A percentile compares a stretch with the other conserved stretches of the same genome.
Conservation (phyloP, 257 asterid genomes). For the Ophiorrhiza pumila region DNA sequence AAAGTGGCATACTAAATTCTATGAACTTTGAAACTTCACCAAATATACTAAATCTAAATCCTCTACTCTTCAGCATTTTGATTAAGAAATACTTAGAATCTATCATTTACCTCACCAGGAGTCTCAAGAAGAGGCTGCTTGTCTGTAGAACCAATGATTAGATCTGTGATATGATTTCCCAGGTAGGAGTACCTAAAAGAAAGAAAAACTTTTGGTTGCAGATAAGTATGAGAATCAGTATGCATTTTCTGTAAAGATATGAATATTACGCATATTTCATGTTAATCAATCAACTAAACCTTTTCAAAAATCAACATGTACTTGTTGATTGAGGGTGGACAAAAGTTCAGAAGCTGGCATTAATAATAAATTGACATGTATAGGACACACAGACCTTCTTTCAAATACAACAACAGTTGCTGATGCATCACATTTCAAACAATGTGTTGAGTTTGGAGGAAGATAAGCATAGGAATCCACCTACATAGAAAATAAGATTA, state of each 20-base stretch:
- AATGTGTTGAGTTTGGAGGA: constrained; percentile 70
- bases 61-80: not conserved
- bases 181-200: constrained; percentile 55
- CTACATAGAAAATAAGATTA: constrained; percentile 34
- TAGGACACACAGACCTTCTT: constrained; percentile 59
- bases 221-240: not conserved
- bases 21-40: not conserved
- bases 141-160: constrained; percentile 66
- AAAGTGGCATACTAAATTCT: not conserved
- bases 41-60: not conserved
- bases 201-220: constrained; percentile 15
- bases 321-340: not conserved
- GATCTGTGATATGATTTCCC: constrained; percentile 46
- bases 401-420: constrained; percentile 72
- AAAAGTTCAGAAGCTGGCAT: not conserved
- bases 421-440: constrained; percentile 52
- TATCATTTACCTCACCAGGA: constrained; percentile 71
- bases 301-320: not conserved
- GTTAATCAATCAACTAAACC: not conserved
- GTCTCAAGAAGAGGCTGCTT: constrained; percentile 85
- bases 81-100: not conserved
- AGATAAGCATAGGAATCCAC: constrained; percentile 92
- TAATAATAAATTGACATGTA: not conserved
- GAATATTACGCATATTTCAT: not conserved
- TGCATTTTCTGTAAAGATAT: not conserved